Percentiles rank a stretch among this genome's conserved stretches.
phyloP scores from a whole-genome alignment of 257 asterid genomes.

The Ocimum tenuiflorum region DNA sequence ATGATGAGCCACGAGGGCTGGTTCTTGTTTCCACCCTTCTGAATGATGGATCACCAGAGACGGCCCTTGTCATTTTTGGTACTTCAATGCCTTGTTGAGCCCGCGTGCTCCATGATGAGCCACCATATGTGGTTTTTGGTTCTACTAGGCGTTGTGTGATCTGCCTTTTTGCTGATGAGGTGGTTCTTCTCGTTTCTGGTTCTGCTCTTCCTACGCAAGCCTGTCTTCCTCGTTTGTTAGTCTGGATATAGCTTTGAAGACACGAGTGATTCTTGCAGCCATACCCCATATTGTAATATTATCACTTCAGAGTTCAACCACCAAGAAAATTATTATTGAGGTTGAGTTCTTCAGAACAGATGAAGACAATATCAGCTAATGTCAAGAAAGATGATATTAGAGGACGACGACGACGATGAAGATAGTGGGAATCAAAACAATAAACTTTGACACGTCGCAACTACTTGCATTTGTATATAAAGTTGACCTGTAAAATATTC shows the following conservation, averaged over 20 bases:
- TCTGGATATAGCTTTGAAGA: not conserved
- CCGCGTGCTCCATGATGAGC: not conserved
- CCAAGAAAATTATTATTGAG: not conserved
- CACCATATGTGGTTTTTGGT: not conserved
- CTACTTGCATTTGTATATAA: not conserved
- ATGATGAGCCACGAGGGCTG: too few species aligned
- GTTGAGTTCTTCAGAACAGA: not conserved
- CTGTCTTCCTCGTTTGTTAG: not conserved
- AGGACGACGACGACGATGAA: not conserved
- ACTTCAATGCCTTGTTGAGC: not conserved
- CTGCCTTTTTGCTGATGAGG: too few species aligned
- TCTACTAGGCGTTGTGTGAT: too few species aligned
- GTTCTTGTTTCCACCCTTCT: too few species aligned
- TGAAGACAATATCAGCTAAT: not conserved
- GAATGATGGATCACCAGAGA: not conserved
- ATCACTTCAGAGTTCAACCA: too few species aligned
- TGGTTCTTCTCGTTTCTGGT: too few species aligned
- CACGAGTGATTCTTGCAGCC: not conserved
- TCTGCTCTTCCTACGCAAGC: too few species aligned
- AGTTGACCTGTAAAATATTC: not conserved
- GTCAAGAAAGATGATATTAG: not conserved
- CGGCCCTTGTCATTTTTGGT: too few species aligned
- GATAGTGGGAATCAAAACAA: not conserved
- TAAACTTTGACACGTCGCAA: not conserved
- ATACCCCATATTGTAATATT: not conserved